Base-by-base conservation (phyloP, 495 filamentous ascomycete species). In the Aspergillus conjunctus region DNA sequence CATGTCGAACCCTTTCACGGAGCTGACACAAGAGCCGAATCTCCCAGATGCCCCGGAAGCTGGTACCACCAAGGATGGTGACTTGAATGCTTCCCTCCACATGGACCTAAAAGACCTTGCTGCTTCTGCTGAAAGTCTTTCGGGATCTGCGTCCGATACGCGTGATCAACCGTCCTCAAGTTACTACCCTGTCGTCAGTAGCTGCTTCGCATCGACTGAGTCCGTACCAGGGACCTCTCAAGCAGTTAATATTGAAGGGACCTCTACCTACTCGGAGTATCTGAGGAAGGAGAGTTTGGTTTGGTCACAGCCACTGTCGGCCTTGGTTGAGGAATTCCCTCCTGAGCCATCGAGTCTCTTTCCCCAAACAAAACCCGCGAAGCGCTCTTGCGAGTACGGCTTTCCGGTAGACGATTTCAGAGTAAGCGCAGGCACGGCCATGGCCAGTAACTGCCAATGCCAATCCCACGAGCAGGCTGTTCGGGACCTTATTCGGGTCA, bases 391-490 rank as follows among this genome's bases (percentile, higher is more conserved):
- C 18, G 59, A 56, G n/a, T 60, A 60, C 45, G 18, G 21, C 17
- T 52, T 59, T 15, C 17, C 59, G 2, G 39, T 51, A 0, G 51
- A 59, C 2, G 49, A 61, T 3, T 50, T 55, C 7, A 58, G 39
- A n/a, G 12, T 21, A 17, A 30, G 6, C 20, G 4, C 54, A 1
- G 26, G 39, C 20, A 8, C 22, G 33, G 21, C 39, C 20, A 58
- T 44, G 12, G 5, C 55, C 9, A 57, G 26, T 2, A 51, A 54
- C 14, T 63, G 53, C 30, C 64, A 62, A 14, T 71, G 66, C 20
- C 66, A 68, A 31, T 66, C 60, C 26, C 61, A 71, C 21, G 69
- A 68, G 17, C 58, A 61, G 12, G 54, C 60, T 6, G 59, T 60
- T n/a, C 60, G 58, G 5, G 66, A 68, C 7, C 58, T 71, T 6